These are phyloP conservation scores for Pleomassaria siparia DNA, from an alignment of 2,329 filamentous ascomycete genomes.

Conservation along the genomic window DNA sequence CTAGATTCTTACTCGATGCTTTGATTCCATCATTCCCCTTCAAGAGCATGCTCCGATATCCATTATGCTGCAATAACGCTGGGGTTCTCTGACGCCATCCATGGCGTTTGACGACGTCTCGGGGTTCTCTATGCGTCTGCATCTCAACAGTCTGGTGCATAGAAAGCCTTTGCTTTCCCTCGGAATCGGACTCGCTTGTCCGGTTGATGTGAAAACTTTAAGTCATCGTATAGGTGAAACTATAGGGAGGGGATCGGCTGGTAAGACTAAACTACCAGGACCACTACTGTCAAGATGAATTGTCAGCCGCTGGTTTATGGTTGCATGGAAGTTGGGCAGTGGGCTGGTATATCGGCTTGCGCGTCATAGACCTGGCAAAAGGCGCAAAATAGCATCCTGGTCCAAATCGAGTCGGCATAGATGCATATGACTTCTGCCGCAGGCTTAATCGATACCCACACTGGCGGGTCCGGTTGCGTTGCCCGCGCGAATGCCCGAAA, in stretches of 20 bases:
- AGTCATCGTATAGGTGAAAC: conserved; percentile 5
- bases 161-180: conserved; percentile 5
- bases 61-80: not conserved
- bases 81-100: conserved; percentile 3
- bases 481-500: not conserved
- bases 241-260: conserved; percentile 8
- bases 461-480: not conserved
- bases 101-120: conserved; percentile 5
- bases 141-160: conserved; percentile 7
- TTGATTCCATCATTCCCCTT: not conserved
- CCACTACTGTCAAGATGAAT: not conserved
- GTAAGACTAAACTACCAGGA: not conserved
- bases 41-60: not conserved
- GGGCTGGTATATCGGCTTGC: conserved; percentile 10
- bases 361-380: conserved; percentile 9
- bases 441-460: not conserved
- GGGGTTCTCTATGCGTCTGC: no score
- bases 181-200: conserved; percentile 16
- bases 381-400: conserved; percentile 12
- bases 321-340: conserved; percentile 22
- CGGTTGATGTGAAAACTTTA: conserved; percentile 10
- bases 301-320: conserved; percentile 12
- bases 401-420: conserved; percentile 1
- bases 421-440: not conserved
- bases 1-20: not conserved